These are phyloP conservation scores for Roridomyces roridus DNA, from an alignment of 768 basidiomycete species.

Conservation along the genomic window DNA sequence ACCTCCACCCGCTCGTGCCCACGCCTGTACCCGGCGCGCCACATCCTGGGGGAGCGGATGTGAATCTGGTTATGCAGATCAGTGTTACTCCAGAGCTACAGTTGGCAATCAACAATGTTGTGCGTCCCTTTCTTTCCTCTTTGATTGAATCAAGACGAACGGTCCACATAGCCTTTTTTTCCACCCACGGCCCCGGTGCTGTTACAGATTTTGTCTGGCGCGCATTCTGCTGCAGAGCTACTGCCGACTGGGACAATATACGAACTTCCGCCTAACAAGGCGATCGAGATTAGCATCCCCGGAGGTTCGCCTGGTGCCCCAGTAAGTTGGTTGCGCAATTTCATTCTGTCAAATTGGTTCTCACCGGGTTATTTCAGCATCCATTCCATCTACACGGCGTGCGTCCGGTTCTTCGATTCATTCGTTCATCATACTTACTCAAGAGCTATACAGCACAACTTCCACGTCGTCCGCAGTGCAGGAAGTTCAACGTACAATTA, in stretches of 20 bases:
- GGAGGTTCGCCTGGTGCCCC: not conserved
- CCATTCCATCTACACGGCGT: constrained; percentile 15
- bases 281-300: constrained; percentile 1
- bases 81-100: not conserved
- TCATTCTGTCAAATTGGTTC: too few relatives aligned
- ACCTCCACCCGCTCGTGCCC: constrained; percentile 30
- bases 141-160: too few relatives aligned
- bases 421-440: too few relatives aligned
- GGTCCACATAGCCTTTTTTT: not conserved
- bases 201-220: constrained; percentile 32
- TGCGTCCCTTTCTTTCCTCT: too few relatives aligned
- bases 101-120: too few relatives aligned
- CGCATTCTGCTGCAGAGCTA: constrained; percentile 31
- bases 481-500: constrained; percentile 22
- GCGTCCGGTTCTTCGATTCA: too few relatives aligned
- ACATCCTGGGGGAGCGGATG: constrained; percentile 34
- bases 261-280: constrained; percentile 4
- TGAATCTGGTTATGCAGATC: too few relatives aligned
- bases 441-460: constrained; percentile 26
- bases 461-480: constrained; percentile 36
- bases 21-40: constrained; percentile 35
- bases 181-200: not conserved
- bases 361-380: too few relatives aligned
- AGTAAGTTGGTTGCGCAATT: too few relatives aligned
- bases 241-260: constrained; percentile 26